These are phyloP conservation scores for Amanita subjunquillea DNA, from an alignment of 768 basidiomycete genomes.

Conservation along the genomic window DNA sequence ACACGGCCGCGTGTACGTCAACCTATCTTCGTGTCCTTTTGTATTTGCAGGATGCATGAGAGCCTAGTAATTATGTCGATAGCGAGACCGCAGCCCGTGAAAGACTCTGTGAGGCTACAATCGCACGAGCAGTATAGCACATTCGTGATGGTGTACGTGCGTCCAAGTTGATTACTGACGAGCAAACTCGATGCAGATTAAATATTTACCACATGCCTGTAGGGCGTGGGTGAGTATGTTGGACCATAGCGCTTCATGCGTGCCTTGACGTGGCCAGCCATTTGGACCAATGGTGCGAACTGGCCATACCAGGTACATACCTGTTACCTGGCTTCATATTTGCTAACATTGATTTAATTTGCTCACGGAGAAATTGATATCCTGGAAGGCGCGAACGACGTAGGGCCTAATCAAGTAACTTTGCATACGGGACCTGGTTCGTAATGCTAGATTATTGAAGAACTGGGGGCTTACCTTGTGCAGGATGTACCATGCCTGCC, in stretches of 20 bases:
- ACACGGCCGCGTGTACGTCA: conserved; percentile 49
- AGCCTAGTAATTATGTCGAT: conserved; percentile 31
- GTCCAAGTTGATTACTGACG: not conserved
- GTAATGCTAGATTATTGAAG: conserved; percentile 3
- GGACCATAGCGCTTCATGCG: not conserved
- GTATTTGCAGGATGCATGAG: not conserved
- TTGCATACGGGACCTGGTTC: conserved; percentile 45
- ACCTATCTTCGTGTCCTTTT: not conserved
- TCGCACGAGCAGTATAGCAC: conserved; percentile 43
- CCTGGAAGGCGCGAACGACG: conserved; percentile 49
- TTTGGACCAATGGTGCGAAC: conserved; percentile 41
- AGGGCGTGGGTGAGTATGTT: conserved; percentile 36
- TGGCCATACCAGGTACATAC: conserved; percentile 33
- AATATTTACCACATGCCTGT: conserved; percentile 54
- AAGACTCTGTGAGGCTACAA: conserved; percentile 47
- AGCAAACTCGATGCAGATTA: conserved; percentile 18
- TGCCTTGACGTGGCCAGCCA: conserved; percentile 35
- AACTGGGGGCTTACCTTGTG: not conserved
- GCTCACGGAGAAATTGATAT: conserved; percentile 41
- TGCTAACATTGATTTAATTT: not conserved
- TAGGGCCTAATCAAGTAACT: conserved; percentile 37
- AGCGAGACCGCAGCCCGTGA: conserved; percentile 35
- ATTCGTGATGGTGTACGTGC: conserved; percentile 42
- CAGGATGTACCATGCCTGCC: conserved; percentile 45
- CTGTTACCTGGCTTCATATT: not conserved